Conservation (phyloP, 2,329 filamentous ascomycete genomes). For the Penicillium sp. region DNA sequence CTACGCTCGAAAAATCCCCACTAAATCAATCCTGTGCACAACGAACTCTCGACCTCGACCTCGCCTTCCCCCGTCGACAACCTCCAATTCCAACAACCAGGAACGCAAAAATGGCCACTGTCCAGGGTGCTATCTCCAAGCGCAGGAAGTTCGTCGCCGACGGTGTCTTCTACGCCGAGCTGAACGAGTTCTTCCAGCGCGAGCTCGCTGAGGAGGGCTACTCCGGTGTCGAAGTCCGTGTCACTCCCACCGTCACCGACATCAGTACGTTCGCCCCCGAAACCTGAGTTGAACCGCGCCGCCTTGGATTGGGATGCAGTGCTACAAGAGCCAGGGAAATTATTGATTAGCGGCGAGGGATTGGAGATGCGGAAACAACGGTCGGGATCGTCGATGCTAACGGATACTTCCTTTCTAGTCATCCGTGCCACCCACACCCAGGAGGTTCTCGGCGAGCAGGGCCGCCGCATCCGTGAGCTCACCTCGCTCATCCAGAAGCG, state of each 20-base stretch:
- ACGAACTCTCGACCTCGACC: constrained; percentile 32
- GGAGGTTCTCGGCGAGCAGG: constrained; percentile 99
- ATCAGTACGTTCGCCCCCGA: constrained; percentile 63
- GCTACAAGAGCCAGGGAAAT: constrained; percentile 9
- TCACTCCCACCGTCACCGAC: constrained; percentile 99
- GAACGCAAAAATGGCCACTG: constrained; percentile 50
- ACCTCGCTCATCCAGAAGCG: constrained; percentile 99
- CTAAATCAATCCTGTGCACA: constrained; percentile 38
- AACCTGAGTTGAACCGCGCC: constrained; percentile 17
- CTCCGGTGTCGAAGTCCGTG: constrained; percentile 99
- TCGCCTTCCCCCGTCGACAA: constrained; percentile 37
- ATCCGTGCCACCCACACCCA: constrained; percentile 99
- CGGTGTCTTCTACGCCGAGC: constrained; percentile 99
- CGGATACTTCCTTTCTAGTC: constrained; percentile 51
- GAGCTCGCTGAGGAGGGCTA: constrained; percentile 99
- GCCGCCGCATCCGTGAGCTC: constrained; percentile 99
- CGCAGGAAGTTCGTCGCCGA: constrained; percentile 80
- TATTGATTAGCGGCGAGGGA: background rate
- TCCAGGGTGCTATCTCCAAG: constrained; percentile 54
- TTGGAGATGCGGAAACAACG: constrained; percentile 4
- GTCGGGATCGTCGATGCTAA: constrained; percentile 28
- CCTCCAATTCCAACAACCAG: constrained; percentile 32
- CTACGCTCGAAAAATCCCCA: constrained; percentile 40
- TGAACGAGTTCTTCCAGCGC: constrained; percentile 99
- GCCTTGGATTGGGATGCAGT: constrained; percentile 9